phyloP scores from a whole-genome alignment of 169 alveolate genomes.

The Plasmodium chabaudi region DNA sequence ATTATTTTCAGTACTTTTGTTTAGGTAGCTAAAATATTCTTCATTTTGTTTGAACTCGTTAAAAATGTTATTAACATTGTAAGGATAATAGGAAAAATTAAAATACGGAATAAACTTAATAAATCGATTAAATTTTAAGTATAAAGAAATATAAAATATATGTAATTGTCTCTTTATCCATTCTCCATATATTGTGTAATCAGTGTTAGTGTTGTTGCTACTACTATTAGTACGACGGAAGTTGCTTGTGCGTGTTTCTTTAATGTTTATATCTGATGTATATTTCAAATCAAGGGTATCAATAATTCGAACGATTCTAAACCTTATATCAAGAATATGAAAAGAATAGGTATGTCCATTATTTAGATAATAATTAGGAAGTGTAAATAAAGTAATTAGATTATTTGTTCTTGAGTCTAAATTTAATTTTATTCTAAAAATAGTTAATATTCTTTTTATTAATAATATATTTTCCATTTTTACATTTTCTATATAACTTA shows the following conservation, averaged over 20 bases:
- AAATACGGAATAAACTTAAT: conserved; percentile 60
- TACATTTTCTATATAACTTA: conserved; percentile 32
- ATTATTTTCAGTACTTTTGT: conserved; percentile 16
- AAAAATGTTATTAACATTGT: neutral
- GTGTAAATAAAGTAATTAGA: conserved; percentile 48
- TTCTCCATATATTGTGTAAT: conserved; percentile 7
- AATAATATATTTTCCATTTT: conserved; percentile 43
- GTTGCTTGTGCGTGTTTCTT: neutral
- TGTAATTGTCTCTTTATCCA: conserved; percentile 73
- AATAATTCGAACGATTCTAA: conserved; percentile 45
- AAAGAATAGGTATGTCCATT: conserved; percentile 61
- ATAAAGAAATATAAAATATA: conserved; percentile 47
- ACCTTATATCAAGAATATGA: conserved; percentile 64
- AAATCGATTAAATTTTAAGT: conserved; percentile 43
- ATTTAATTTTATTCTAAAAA: conserved; percentile 52
- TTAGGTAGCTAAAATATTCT: conserved; percentile 49
- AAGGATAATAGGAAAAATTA: neutral
- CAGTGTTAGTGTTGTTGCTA: neutral
- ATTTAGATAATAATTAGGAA: conserved; percentile 60
- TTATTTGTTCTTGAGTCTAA: conserved; percentile 48
- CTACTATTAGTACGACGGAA: neutral
- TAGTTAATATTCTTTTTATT: conserved; percentile 58
- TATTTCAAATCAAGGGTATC: conserved; percentile 40
- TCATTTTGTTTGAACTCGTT: conserved; percentile 12
- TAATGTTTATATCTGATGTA: neutral